Percentiles rank a stretch among this genome's conserved stretches.
Evolutionary conservation across 2,329 filamentous ascomycete species (phyloP).

Genomic region (Cryphonectria naterciae): DNA sequence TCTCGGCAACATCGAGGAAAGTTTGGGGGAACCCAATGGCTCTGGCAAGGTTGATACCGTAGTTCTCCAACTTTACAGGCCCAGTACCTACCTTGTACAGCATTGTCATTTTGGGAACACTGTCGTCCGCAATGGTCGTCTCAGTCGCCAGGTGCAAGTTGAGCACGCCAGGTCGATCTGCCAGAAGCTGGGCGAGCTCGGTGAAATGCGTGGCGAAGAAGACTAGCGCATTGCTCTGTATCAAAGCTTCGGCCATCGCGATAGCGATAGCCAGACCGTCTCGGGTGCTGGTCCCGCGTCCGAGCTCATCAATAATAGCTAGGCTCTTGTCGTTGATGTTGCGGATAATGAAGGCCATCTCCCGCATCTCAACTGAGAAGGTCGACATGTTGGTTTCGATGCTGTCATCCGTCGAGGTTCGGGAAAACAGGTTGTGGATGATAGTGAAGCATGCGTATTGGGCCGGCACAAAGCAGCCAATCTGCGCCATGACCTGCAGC

Average conservation of each 20-base stretch:
- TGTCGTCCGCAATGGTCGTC: constrained; percentile 53
- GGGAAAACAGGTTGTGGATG: constrained; percentile 81
- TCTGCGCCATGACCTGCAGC: constrained; percentile 89
- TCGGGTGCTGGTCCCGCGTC: constrained; percentile 83
- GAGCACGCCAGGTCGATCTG: constrained; percentile 75
- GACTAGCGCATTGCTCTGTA: constrained; percentile 76
- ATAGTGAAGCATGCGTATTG: constrained; percentile 82
- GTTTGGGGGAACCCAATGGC: constrained; percentile 71
- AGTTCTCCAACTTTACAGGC: constrained; percentile 70
- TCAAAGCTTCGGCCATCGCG: constrained; percentile 84
- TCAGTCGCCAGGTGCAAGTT: constrained; percentile 82
- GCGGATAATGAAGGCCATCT: constrained; percentile 88
- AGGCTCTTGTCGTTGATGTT: constrained; percentile 80
- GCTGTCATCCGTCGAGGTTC: constrained; percentile 83
- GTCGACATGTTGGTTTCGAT: constrained; percentile 92
- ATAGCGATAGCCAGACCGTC: constrained; percentile 90
- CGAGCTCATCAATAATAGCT: constrained; percentile 88
- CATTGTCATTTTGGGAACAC: constrained; percentile 74
- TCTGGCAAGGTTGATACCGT: constrained; percentile 81
- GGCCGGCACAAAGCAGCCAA: constrained; percentile 89
- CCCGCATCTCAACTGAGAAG: constrained; percentile 93
- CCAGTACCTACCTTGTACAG: constrained; percentile 82
- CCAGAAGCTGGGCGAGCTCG: constrained; percentile 77
- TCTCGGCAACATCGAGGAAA: constrained; percentile 70
- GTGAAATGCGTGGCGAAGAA: constrained; percentile 96